Evolutionary conservation across 2,329 filamentous ascomycete species (phyloP).

Genomic region (Fusarium virguliforme): DNA sequence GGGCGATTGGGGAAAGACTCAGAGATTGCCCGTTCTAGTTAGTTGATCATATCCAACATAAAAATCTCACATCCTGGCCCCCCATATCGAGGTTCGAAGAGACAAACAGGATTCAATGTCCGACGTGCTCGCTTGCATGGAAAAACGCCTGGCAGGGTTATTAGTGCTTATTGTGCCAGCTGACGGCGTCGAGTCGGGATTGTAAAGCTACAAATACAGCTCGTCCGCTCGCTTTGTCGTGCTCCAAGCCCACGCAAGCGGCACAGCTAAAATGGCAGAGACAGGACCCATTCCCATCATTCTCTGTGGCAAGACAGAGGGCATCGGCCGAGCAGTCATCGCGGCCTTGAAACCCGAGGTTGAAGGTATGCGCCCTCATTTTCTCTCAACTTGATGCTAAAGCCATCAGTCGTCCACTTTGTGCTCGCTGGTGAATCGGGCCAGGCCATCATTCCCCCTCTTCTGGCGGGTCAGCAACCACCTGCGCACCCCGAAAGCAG

Average conservation of each 20-base stretch:
- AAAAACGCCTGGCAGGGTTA: not conserved
- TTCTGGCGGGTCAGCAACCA: not conserved
- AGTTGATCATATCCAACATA: not conserved
- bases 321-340: slow-evolving; percentile 23
- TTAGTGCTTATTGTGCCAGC: not conserved
- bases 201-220: slow-evolving; percentile 1
- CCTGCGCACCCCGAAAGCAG: slow-evolving; percentile 22
- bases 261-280: slow-evolving; percentile 13
- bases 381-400: not conserved
- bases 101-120: not conserved
- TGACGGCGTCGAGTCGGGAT: not conserved
- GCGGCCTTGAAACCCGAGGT: slow-evolving; percentile 35
- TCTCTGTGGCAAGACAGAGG: slow-evolving; percentile 39
- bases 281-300: slow-evolving; percentile 26
- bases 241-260: not conserved
- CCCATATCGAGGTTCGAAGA: not conserved
- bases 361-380: slow-evolving; percentile 7
- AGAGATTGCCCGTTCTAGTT: not conserved
- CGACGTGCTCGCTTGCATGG: not conserved
- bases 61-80: not conserved
- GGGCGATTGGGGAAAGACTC: not conserved
- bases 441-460: slow-evolving; percentile 22
- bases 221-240: not conserved
- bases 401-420: slow-evolving; percentile 25
- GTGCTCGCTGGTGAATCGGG: slow-evolving; percentile 34